Evolutionary conservation across 108 stramenopile species (phyloP).

Genomic region (Bacterosira constricta): DNA sequence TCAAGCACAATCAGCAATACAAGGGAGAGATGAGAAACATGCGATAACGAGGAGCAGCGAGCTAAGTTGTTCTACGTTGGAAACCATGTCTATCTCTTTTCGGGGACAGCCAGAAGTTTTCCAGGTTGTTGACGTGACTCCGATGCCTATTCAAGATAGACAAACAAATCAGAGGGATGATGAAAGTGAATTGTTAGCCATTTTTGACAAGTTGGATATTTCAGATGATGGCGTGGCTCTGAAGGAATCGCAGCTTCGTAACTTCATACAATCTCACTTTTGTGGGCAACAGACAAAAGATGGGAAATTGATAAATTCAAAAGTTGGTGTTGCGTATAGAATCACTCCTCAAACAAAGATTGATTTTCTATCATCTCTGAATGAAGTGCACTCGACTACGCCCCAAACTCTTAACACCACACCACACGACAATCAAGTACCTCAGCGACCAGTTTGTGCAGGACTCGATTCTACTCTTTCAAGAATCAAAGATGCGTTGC

Average conservation of each 20-base stretch:
- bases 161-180: neutral
- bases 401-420: neutral
- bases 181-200: neutral
- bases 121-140: conserved; percentile 18
- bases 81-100: conserved; percentile 39
- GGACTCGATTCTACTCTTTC: conserved; percentile 66
- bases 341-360: conserved; percentile 30
- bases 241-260: neutral
- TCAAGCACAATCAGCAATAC: conserved; percentile 5
- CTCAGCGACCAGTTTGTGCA: conserved; percentile 44
- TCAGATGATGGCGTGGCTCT: neutral
- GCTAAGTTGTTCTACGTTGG: too few relatives aligned
- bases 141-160: neutral
- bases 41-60: too few relatives aligned
- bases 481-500: conserved; percentile 51
- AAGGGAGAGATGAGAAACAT: neutral
- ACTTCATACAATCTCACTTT: neutral
- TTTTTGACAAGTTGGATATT: conserved; percentile 8
- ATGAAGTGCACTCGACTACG: neutral
- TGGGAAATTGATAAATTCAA: neutral
- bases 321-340: conserved; percentile 22
- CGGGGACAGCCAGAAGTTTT: conserved; percentile 34
- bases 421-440: neutral
- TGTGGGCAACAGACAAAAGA: neutral
- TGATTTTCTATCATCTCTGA: conserved; percentile 11